Evolutionary conservation across 1,284 basidiomycete genomes (phyloP), one percentile per base, ranked within the genome.

Genomic region (Rhodotorula sp.): DNA sequence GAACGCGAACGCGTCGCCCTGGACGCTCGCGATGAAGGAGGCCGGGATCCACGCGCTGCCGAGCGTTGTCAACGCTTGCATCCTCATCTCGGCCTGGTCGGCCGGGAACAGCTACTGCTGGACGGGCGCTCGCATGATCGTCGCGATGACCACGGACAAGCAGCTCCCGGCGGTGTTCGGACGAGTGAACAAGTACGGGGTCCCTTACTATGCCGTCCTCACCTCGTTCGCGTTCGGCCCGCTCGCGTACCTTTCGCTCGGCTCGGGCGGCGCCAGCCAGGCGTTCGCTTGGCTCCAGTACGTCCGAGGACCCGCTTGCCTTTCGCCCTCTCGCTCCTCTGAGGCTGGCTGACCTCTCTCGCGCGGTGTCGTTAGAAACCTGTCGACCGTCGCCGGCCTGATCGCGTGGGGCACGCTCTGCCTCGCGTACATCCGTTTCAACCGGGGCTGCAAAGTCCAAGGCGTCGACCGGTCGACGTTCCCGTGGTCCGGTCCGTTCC

Each of bases 21-120:
- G 89, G 80, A 91, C 94, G 67, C 90, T 94, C 75, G 92, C 90
- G 20, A 88, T 94, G 78, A 83, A 82, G 57, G 85, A 20, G 63
- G 89, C 91, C 1, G 89, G 90, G 11, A 87, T 93, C 80, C 86
- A 85, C 80, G 55, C 44, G n/a, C 83, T 89, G 31, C 87, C 90
- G 74, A 54, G 52, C 31, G 28, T 61, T 20, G 59, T 61, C 59
- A 54, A 56, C 46, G 83, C 84, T 30, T 81, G 82, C 59, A 79
- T 91, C 47, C 82, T 90, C 64, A 86, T 87, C 44, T 86, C 88
- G 60, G 92, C 92, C 2, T 91, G 92, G 84, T 91, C 89, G 9
- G 89, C 92, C 5, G 89, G 87, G 51, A 92, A 89, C 81, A 88
- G 87, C 46, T 88, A 85, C 82, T 78, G 93, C 57, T 95, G 89